Evolutionary conservation across 2,329 filamentous ascomycete species (phyloP), one percentile per base, ranked within the genome.

Genomic region (Diplodia seriata): DNA sequence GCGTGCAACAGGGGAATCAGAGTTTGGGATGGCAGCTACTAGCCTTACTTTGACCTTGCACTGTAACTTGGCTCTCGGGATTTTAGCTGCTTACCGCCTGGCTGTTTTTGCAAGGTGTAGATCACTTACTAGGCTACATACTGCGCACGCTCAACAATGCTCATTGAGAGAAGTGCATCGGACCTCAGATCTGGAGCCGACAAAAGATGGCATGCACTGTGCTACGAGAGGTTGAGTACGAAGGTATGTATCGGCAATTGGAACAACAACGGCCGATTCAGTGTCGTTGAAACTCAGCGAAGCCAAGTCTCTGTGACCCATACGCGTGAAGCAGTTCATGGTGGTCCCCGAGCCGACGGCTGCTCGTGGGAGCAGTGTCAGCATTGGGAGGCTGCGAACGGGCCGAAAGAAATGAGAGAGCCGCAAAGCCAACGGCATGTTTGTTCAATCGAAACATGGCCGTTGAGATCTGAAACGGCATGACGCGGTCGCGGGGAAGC

Each of bases 41-140:
- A 20, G 43, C 18, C 18, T 20, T 7, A 9, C 18, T 38, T 38
- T 38, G 8, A 3, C 18, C 18, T 3, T n/a, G 2, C 6, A 9
- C 40, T 20, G 40, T 8, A 9, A 9, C 18, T 20, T 47, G n/a
- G 43, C 43, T 47, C 43, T 47, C 43, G 43, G n/a, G 2, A 3
- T 20, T 47, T 47, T 20, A 20, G 43, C 18, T 47, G 18, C 43
- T 20, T n/a, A 20, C 43, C 43, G 43, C 3, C 36, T 18, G n/a
- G 15, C 6, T 18, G 43, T 38, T 29, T 23, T 43, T 62, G 57
- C 29, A 23, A 11, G 43, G 18, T 59, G 55, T 23, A 23, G 59
- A 51, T 63, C 47, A 38, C 26, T 23, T 63, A 23, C 47, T 53
- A 15, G 59, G 59, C n/a, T 20, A 20, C 29, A 9, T 9, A 26